Percentiles rank a stretch among this genome's conserved stretches.
Conservation (phyloP, 2,329 filamentous ascomycete species). For the Aspergillus bombycis region DNA sequence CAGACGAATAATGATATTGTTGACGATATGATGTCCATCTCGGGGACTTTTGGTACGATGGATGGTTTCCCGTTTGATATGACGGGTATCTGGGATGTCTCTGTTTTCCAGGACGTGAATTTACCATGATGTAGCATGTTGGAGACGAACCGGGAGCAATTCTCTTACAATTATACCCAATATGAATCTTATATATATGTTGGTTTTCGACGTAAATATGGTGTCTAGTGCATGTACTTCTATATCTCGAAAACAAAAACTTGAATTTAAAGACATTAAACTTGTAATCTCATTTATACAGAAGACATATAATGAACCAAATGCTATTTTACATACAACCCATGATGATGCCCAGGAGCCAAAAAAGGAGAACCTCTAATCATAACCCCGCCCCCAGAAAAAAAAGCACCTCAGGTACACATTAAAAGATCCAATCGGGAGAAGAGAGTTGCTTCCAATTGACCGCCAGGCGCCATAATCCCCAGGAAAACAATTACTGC, state of each 20-base stretch:
- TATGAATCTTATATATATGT: background rate
- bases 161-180: constrained; percentile 9
- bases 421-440: constrained; percentile 4
- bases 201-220: background rate
- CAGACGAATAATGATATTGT: constrained; percentile 51
- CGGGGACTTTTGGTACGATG: constrained; percentile 49
- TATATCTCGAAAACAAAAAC: background rate
- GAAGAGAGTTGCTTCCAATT: background rate
- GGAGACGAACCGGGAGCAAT: background rate
- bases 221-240: background rate
- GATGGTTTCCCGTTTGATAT: constrained; percentile 51
- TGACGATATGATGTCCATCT: constrained; percentile 52
- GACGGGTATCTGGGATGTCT: constrained; percentile 51
- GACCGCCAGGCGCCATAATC: background rate
- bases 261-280: constrained; percentile 13
- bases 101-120: constrained; percentile 46
- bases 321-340: constrained; percentile 41
- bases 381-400: background rate
- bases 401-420: constrained; percentile 6
- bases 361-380: constrained; percentile 13
- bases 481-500: constrained; percentile 25
- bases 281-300: constrained; percentile 29
- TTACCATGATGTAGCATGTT: constrained; percentile 19
- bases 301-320: constrained; percentile 28
- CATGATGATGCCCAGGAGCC: constrained; percentile 30